Conservation (phyloP, 495 filamentous ascomycete genomes). For the Penicillium flavigenum region DNA sequence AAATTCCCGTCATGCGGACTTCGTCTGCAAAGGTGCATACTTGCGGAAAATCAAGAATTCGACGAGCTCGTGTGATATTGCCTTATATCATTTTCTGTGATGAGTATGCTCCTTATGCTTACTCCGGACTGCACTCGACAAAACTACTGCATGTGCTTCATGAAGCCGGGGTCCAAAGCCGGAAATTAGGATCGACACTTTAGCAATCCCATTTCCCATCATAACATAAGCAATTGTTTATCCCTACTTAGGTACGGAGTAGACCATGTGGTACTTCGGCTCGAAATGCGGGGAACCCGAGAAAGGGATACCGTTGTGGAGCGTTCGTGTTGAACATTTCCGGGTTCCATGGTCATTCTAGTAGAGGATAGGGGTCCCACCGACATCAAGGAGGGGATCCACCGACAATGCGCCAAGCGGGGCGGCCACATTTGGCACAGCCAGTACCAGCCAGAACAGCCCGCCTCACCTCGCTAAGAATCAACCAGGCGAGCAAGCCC, state of each 20-base stretch:
- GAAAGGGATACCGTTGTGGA: neutral
- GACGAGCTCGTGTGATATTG: neutral
- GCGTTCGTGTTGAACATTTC: neutral
- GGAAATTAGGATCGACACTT: constrained; percentile 2
- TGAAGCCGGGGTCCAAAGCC: neutral
- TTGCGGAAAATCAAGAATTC: neutral
- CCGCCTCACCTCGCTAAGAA: neutral
- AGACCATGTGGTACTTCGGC: neutral
- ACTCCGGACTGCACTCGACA: neutral
- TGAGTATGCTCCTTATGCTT: neutral
- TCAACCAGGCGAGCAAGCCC: neutral
- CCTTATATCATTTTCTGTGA: neutral
- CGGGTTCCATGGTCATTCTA: neutral
- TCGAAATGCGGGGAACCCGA: neutral
- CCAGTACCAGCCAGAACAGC: neutral
- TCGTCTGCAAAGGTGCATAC: neutral
- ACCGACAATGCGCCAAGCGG: no score
- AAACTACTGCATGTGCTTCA: neutral
- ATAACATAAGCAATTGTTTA: neutral
- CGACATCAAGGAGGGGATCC: no score
- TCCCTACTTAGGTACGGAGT: neutral
- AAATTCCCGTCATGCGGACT: neutral
- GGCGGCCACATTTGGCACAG: neutral
- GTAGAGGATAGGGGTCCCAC: no score
- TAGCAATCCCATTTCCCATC: neutral